Evolutionary conservation across 108 stramenopile species (phyloP).

Genomic region (Fistulifera solaris): DNA sequence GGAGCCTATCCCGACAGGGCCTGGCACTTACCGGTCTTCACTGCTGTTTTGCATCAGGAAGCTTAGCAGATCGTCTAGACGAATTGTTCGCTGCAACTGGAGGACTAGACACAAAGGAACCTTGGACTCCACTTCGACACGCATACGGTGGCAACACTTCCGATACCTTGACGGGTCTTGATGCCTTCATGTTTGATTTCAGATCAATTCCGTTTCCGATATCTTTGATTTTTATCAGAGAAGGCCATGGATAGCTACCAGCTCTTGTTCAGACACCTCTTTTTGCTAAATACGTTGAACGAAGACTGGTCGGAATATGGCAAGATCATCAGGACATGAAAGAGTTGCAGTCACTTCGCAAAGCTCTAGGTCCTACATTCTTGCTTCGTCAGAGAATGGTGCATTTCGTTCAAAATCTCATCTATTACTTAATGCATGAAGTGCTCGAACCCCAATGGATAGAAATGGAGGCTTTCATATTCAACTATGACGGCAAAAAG

Average conservation of each 20-base stretch:
- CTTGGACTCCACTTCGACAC: slow-evolving; percentile 7
- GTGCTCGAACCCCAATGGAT: slow-evolving; percentile 92
- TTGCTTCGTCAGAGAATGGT: slow-evolving; percentile 91
- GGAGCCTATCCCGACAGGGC: background rate
- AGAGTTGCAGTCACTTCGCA: slow-evolving; percentile 63
- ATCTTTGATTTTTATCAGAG: slow-evolving; percentile 78
- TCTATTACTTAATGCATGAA: slow-evolving; percentile 96
- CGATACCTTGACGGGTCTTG: slow-evolving; percentile 72
- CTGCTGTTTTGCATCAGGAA: slow-evolving; percentile 45
- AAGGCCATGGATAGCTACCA: slow-evolving; percentile 84
- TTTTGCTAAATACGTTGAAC: slow-evolving; percentile 96
- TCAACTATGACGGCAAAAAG: slow-evolving; percentile 7
- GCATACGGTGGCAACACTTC: slow-evolving; percentile 13
- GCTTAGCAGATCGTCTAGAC: slow-evolving; percentile 53
- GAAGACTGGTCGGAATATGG: slow-evolving; percentile 86
- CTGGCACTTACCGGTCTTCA: slow-evolving; percentile 22
- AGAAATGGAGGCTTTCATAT: slow-evolving; percentile 49
- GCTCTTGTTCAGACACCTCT: slow-evolving; percentile 94
- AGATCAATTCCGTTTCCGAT: slow-evolving; percentile 80
- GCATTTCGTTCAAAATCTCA: slow-evolving; percentile 95
- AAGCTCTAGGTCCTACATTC: slow-evolving; percentile 70
- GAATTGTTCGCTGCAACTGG: slow-evolving; percentile 37
- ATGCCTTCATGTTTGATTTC: slow-evolving; percentile 84
- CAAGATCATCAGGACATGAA: slow-evolving; percentile 86
- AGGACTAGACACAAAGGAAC: slow-evolving; percentile 19